Conservation (phyloP, 2,329 filamentous ascomycete genomes). For the Claviceps spartinae region DNA sequence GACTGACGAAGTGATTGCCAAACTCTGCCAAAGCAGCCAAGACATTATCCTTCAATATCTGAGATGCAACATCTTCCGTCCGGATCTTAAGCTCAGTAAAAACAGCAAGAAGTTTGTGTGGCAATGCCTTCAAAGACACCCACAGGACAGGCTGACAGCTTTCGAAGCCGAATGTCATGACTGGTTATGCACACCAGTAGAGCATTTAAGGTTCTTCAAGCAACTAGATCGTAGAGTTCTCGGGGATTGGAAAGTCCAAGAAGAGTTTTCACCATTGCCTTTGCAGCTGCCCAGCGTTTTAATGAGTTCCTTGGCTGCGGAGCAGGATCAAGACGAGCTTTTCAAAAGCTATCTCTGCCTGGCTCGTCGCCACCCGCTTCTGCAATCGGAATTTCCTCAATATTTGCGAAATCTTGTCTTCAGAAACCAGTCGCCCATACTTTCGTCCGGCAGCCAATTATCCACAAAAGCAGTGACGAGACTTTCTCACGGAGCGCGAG, state of each 20-base stretch:
- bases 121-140: slow-evolving; percentile 17
- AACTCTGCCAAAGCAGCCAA: slow-evolving; percentile 17
- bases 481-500: background rate
- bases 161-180: slow-evolving; percentile 16
- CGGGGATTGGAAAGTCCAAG: slow-evolving; percentile 13
- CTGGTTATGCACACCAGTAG: slow-evolving; percentile 21
- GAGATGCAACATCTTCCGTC: slow-evolving; percentile 6
- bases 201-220: slow-evolving; percentile 19
- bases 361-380: background rate
- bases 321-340: background rate
- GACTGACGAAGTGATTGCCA: slow-evolving; percentile 9
- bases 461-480: background rate
- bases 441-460: background rate
- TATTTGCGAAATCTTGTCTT: background rate
- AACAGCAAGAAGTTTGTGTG: slow-evolving; percentile 17
- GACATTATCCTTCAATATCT: slow-evolving; percentile 12
- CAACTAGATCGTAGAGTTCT: slow-evolving; percentile 17
- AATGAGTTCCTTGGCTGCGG: background rate
- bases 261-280: slow-evolving; percentile 21
- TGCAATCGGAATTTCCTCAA: slow-evolving; percentile 2
- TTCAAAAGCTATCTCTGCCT: background rate
- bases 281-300: slow-evolving; percentile 17
- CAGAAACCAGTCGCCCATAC: background rate
- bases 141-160: slow-evolving; percentile 16
- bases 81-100: slow-evolving; percentile 10